A percentile compares a stretch with the other conserved stretches of the same genome.
Evolutionary conservation across 2,329 filamentous ascomycete species (phyloP).

Genomic region (Stagonosporopsis chrysanthemi): DNA sequence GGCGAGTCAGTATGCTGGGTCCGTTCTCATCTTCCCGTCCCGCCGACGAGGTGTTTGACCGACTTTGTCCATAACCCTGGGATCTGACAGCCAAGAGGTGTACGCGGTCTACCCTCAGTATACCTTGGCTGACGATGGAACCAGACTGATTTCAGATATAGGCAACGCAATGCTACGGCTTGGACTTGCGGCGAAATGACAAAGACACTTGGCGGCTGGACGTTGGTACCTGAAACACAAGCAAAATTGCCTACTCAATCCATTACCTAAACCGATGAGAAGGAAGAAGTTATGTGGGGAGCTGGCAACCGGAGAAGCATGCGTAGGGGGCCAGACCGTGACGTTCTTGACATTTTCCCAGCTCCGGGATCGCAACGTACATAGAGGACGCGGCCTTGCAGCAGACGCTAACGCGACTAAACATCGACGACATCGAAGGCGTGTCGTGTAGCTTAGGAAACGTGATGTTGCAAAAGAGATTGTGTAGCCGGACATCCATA

Average conservation of each 20-base stretch:
- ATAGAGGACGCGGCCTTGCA: constrained; percentile 1
- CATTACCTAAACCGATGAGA: not conserved
- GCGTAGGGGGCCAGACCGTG: too few relatives aligned
- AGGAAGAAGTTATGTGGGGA: not conserved
- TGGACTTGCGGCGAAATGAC: constrained; percentile 1
- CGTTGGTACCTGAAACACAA: constrained; percentile 5
- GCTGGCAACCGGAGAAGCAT: too few relatives aligned
- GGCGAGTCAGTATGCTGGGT: not conserved
- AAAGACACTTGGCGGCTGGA: not conserved
- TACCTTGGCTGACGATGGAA: not conserved
- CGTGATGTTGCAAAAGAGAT: not conserved
- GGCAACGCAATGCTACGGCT: constrained; percentile 5
- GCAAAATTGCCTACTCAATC: not conserved
- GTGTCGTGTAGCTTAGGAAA: not conserved
- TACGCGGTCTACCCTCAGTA: not conserved
- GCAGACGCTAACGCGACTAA: not conserved
- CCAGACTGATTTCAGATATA: not conserved
- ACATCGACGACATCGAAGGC: not conserved
- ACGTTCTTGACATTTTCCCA: too few relatives aligned
- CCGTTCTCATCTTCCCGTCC: not conserved
- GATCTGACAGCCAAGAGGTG: not conserved
- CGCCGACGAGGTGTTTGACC: not conserved
- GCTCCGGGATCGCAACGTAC: too few relatives aligned
- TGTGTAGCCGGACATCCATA: not conserved
- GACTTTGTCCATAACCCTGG: not conserved